These are phyloP conservation scores for Colletotrichum godetiae DNA, from an alignment of 2,329 filamentous ascomycete species.

Conservation along the genomic window DNA sequence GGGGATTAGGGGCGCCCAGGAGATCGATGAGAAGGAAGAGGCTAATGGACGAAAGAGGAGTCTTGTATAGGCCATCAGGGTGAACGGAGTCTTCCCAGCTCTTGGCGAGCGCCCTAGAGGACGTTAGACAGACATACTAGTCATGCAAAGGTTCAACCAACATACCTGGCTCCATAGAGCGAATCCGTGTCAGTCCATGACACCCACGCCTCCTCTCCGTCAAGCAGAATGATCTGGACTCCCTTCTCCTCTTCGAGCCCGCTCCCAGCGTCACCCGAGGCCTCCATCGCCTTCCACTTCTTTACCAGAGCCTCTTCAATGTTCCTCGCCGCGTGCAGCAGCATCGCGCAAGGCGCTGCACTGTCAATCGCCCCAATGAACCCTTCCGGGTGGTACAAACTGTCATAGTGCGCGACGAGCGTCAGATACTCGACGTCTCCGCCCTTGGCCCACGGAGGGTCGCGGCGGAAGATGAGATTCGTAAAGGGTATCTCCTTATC, in stretches of 20 bases:
- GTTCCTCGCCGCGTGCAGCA: constrained; percentile 85
- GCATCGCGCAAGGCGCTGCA: constrained; percentile 92
- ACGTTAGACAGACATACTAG: constrained; percentile 1
- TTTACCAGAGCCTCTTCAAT: constrained; percentile 82
- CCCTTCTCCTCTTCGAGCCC: constrained; percentile 81
- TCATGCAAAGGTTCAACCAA: neutral
- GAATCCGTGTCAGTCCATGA: constrained; percentile 85
- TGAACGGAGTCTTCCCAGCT: constrained; percentile 81
- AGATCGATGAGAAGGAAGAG: constrained; percentile 94
- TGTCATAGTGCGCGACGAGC: constrained; percentile 95
- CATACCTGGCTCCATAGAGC: constrained; percentile 85
- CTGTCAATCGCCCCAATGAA: constrained; percentile 96
- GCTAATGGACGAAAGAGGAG: constrained; percentile 80
- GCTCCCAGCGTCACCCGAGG: constrained; percentile 61
- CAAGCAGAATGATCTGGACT: constrained; percentile 88
- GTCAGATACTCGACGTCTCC: constrained; percentile 86
- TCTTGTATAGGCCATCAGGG: constrained; percentile 80
- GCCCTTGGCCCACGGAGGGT: constrained; percentile 81
- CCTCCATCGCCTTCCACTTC: constrained; percentile 83
- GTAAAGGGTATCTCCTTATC: constrained; percentile 80
- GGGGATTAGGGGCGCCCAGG: constrained; percentile 76
- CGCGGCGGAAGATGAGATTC: constrained; percentile 87
- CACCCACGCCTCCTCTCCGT: constrained; percentile 93
- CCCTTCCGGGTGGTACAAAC: constrained; percentile 80
- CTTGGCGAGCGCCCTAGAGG: constrained; percentile 74